A percentile compares a stretch with the other conserved stretches of the same genome.
Conservation (phyloP, 192 early-diverging fungal genomes). For the Linnemannia elongata region DNA sequence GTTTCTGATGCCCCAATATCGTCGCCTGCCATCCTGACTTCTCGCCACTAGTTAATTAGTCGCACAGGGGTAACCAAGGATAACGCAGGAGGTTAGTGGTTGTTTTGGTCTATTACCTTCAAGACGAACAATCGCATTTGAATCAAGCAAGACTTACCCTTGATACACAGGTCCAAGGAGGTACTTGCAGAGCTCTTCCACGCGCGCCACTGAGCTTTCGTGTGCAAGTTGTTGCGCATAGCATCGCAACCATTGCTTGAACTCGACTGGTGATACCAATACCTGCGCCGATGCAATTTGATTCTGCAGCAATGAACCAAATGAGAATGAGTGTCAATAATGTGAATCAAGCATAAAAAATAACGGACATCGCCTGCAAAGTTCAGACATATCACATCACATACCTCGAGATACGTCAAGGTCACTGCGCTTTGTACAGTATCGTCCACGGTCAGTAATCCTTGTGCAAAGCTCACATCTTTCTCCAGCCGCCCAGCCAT, state of each 20-base stretch:
- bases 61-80: background rate
- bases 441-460: constrained; percentile 44
- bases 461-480: constrained; percentile 51
- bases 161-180: constrained; percentile 69
- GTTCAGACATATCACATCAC: constrained; percentile 12
- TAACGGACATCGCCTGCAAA: constrained; percentile 1
- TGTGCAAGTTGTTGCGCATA: constrained; percentile 80
- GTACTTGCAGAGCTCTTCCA: constrained; percentile 77
- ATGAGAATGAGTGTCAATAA: background rate
- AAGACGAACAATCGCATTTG: background rate
- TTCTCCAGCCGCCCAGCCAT: constrained; percentile 33
- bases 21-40: constrained; percentile 54
- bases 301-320: constrained; percentile 52
- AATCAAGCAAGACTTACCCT: constrained; percentile 41
- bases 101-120: background rate
- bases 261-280: constrained; percentile 71
- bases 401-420: constrained; percentile 65
- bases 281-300: constrained; percentile 66
- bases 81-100: constrained; percentile 3
- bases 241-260: constrained; percentile 66
- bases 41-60: constrained; percentile 50
- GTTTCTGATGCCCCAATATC: constrained; percentile 70
- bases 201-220: constrained; percentile 69
- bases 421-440: constrained; percentile 56
- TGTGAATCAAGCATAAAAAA: background rate